Base-by-base conservation (phyloP, 2,329 filamentous ascomycete species). In the Aspergillus pseudoglaucus region DNA sequence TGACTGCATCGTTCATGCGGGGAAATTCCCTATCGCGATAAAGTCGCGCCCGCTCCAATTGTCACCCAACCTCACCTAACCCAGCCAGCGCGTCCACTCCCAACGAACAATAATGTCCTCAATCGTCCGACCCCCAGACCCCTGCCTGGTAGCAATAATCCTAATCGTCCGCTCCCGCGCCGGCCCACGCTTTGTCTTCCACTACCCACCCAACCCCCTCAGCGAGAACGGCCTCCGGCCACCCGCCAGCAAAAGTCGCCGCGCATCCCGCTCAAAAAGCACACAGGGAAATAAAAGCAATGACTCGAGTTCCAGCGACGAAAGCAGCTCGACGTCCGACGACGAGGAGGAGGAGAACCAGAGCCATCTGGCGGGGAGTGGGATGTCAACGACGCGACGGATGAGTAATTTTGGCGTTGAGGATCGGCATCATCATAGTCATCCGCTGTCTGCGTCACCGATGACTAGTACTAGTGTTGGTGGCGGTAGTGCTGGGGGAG, bases 101-200 rank as follows among this genome's bases (percentile, higher is more conserved):
- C 45, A 23, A 32, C 41, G 32, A 32, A 25, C 41, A 52, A 50
- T 30, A 49, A 76, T 76, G 73, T 72, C 72, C 43, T 71, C 71
- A 41, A 67, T 71, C 47, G 65, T 66, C 17, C 69, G 73, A 6
- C 72, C 75, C 37, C 75, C 75, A 45, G 76, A 80, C 57, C 74
- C 79, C 39, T 79, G 75, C 53, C 74, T 84, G 42, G 66, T 90
- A 45, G 87, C 84, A 38, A 81, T 91, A 48, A 81, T 88, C 45
- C 79, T 91, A 35, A 81, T 90, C 55, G 82, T 88, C 59, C 80
- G 86, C 55, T 87, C 86, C 30, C 82, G 85, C 55, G 85, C 88
- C 58, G 88, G 89, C 14, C 87, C 89, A 23, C 82, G 83, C 54
- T 85, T 93, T 59, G 85, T 93, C 59, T 95, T 90, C 67, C 88